phyloP scores from a whole-genome alignment of 345 rosid species.

The Citrus glauca region DNA sequence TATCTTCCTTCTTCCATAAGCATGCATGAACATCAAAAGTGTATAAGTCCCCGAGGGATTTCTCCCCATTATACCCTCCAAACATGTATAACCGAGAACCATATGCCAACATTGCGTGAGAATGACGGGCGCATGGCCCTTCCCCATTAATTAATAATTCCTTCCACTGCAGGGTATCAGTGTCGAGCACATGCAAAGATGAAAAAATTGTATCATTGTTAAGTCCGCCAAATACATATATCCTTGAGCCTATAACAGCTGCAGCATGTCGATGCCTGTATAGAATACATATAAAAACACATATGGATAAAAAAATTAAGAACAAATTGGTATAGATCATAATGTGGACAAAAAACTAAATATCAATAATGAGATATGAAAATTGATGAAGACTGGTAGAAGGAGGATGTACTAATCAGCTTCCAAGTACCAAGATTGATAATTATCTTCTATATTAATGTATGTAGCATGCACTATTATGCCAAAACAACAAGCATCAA shows the following conservation, averaged over 20 bases:
- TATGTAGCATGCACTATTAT: not conserved
- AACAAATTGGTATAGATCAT: not conserved
- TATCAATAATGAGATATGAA: not conserved
- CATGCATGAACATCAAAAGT: conserved; percentile 59
- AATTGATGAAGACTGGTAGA: not conserved
- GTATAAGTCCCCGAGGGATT: conserved; percentile 68
- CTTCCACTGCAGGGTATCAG: conserved; percentile 55
- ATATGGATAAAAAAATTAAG: not conserved
- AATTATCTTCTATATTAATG: not conserved
- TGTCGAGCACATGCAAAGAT: conserved; percentile 52
- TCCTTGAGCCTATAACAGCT: conserved; percentile 57
- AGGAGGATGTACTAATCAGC: not conserved
- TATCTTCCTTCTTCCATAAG: conserved; percentile 67
- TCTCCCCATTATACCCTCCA: conserved; percentile 78
- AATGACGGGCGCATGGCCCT: conserved; percentile 79
- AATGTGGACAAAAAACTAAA: not conserved
- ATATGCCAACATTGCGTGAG: conserved; percentile 80
- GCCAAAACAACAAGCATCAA: not conserved
- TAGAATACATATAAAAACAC: conserved; percentile 13
- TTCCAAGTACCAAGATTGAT: not conserved
- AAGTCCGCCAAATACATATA: conserved; percentile 82
- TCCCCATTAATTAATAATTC: conserved; percentile 51
- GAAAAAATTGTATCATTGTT: conserved; percentile 50
- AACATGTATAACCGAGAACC: conserved; percentile 61
- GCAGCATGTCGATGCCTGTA: conserved; percentile 92